Conservation (phyloP, 2,329 filamentous ascomycete genomes). For the Trichothecium sympodiale region DNA sequence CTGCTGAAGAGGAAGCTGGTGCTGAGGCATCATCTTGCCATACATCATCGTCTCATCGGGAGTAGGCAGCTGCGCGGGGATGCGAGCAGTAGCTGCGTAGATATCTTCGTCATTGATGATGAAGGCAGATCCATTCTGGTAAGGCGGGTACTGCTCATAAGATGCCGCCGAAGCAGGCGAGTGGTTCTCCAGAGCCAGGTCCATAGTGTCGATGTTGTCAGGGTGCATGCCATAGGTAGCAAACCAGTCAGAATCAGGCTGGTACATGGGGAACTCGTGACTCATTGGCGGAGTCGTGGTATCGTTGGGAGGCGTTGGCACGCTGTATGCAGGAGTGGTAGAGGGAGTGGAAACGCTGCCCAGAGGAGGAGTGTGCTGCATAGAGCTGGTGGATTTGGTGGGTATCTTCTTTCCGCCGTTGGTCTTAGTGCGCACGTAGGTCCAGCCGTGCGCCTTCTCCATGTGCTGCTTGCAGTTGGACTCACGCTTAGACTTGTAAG, state of each 20-base stretch:
- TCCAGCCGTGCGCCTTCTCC: slow-evolving; percentile 91
- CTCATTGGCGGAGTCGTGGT: slow-evolving; percentile 17
- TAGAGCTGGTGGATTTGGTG: slow-evolving; percentile 30
- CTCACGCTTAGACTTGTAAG: slow-evolving; percentile 90
- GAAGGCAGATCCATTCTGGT: slow-evolving; percentile 51
- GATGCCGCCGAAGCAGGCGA: slow-evolving; percentile 26
- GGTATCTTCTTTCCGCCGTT: slow-evolving; percentile 56
- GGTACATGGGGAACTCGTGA: slow-evolving; percentile 39
- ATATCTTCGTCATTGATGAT: slow-evolving; percentile 51
- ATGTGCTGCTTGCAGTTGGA: slow-evolving; percentile 98
- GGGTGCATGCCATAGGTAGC: slow-evolving; percentile 18
- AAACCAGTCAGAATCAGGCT: slow-evolving; percentile 34
- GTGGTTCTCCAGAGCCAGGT: slow-evolving; percentile 24
- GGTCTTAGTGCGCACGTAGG: slow-evolving; percentile 85
- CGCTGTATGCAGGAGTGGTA: slow-evolving; percentile 35
- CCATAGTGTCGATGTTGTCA: slow-evolving; percentile 28
- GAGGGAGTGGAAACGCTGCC: slow-evolving; percentile 53
- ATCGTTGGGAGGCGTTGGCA: slow-evolving; percentile 48
- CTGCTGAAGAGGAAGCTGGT: slow-evolving; percentile 28
- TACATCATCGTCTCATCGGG: slow-evolving; percentile 25
- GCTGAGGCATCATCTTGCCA: slow-evolving; percentile 31
- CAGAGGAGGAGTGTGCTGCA: slow-evolving; percentile 46
- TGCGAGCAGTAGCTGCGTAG: slow-evolving; percentile 45
- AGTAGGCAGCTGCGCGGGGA: slow-evolving; percentile 36
- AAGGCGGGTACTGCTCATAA: slow-evolving; percentile 45